phyloP scores from a whole-genome alignment of 345 rosid genomes.

The Theobroma cacao region DNA sequence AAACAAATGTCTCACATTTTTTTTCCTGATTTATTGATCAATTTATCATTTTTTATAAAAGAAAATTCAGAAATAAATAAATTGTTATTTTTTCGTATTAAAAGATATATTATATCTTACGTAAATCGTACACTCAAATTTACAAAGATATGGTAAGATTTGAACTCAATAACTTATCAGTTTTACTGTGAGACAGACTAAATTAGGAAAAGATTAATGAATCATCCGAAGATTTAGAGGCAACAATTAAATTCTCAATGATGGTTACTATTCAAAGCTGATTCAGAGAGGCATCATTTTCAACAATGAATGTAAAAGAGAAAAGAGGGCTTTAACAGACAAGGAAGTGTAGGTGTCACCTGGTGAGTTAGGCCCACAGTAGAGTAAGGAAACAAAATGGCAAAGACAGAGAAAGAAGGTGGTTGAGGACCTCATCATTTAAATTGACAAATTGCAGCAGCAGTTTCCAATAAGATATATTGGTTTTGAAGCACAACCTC shows the following conservation, averaged over 20 bases:
- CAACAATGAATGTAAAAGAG: background rate
- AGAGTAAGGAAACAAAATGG: background rate
- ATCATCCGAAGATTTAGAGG: background rate
- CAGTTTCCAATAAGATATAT: background rate
- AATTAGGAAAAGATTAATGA: background rate
- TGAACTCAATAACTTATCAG: too few species aligned
- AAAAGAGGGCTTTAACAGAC: background rate
- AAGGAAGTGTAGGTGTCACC: background rate
- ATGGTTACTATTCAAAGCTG: background rate
- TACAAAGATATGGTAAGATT: background rate
- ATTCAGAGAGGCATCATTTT: conserved; percentile 9
- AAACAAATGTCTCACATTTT: too few species aligned
- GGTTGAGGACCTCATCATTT: background rate
- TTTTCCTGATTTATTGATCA: too few species aligned
- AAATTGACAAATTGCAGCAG: conserved; percentile 3
- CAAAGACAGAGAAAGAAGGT: background rate
- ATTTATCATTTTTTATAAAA: too few species aligned
- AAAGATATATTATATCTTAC: too few species aligned
- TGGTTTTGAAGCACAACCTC: conserved; percentile 11
- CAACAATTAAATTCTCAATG: background rate
- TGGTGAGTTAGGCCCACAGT: conserved; percentile 8
- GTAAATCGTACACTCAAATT: too few species aligned
- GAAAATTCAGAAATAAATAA: too few species aligned
- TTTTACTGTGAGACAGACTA: background rate
- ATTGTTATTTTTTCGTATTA: too few species aligned